A percentile compares a stretch with the other conserved stretches of the same genome.
phyloP scores from a whole-genome alignment of 495 filamentous ascomycete species.

The Neurospora sp. region DNA sequence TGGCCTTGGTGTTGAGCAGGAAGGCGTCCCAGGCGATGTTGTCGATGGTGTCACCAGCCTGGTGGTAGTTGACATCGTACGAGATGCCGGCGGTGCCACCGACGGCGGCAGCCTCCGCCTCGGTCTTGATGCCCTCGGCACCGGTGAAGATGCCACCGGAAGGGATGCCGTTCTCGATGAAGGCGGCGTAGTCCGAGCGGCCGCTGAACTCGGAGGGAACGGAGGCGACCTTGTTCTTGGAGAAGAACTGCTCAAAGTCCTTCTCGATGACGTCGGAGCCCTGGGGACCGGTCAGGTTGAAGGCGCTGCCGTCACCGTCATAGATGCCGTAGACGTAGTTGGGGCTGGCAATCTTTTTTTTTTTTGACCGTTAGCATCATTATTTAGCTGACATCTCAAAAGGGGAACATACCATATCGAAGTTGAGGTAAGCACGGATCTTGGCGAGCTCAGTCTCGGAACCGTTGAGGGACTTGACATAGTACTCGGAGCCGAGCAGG shows the following conservation, averaged over 20 bases:
- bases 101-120: constrained; percentile 43
- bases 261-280: constrained; percentile 55
- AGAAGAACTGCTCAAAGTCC: constrained; percentile 53
- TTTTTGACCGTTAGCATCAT: neutral
- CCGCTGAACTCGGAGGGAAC: constrained; percentile 50
- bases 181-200: constrained; percentile 60
- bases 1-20: constrained; percentile 48
- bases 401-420: constrained; percentile 47
- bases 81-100: constrained; percentile 51
- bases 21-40: constrained; percentile 54
- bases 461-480: constrained; percentile 34
- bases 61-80: constrained; percentile 58
- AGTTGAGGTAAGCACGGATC: constrained; percentile 62
- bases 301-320: constrained; percentile 57
- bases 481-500: constrained; percentile 53
- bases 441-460: constrained; percentile 38
- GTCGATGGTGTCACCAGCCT: constrained; percentile 42
- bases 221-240: constrained; percentile 26
- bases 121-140: constrained; percentile 57
- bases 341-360: constrained; percentile 47
- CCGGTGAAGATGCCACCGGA: constrained; percentile 60
- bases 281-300: constrained; percentile 50
- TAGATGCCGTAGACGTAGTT: constrained; percentile 62
- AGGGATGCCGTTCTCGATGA: constrained; percentile 53
- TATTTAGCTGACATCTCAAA: neutral